These are phyloP conservation scores for Colletotrichum plurivorum DNA, from an alignment of 2,329 filamentous ascomycete genomes.

Conservation along the genomic window DNA sequence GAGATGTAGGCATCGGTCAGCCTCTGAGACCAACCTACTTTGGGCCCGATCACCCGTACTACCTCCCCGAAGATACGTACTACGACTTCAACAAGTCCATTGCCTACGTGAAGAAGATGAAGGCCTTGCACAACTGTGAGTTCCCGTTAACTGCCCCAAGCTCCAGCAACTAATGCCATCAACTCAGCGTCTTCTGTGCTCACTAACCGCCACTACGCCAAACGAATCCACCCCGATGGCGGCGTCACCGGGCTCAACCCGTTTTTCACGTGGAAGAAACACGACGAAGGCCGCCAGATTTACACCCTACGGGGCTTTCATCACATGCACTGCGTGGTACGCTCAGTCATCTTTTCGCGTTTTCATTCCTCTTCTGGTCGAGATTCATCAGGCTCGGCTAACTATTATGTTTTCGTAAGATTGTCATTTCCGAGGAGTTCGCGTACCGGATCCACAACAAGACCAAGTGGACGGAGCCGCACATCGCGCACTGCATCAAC, in stretches of 20 bases:
- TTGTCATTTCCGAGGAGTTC: constrained; percentile 29
- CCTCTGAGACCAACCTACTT: constrained; percentile 19
- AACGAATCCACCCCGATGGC: constrained; percentile 27
- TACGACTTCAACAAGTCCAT: constrained; percentile 23
- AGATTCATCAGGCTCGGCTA: no score
- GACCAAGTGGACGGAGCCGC: constrained; percentile 20
- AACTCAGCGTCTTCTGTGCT: constrained; percentile 23
- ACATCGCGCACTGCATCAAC: constrained; percentile 28
- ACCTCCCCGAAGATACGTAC: constrained; percentile 24
- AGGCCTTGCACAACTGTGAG: constrained; percentile 25
- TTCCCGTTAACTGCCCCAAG: no score
- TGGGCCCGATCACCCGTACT: constrained; percentile 10
- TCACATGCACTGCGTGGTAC: constrained; percentile 30
- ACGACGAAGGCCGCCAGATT: constrained; percentile 5
- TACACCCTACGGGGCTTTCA: constrained; percentile 32
- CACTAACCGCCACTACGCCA: constrained; percentile 12
- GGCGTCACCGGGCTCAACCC: constrained; percentile 13
- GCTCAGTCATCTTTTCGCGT: not conserved
- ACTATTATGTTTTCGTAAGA: not conserved
- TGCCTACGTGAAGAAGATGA: constrained; percentile 7
- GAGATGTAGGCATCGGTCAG: constrained; percentile 11
- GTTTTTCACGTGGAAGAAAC: constrained; percentile 9
- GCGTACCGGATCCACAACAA: constrained; percentile 15
- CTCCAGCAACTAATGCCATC: no score
- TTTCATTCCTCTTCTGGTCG: no score